Percentiles rank a stretch among this genome's conserved stretches.
Conservation (phyloP, 2,329 filamentous ascomycete species). For the Talaromyces sp. region DNA sequence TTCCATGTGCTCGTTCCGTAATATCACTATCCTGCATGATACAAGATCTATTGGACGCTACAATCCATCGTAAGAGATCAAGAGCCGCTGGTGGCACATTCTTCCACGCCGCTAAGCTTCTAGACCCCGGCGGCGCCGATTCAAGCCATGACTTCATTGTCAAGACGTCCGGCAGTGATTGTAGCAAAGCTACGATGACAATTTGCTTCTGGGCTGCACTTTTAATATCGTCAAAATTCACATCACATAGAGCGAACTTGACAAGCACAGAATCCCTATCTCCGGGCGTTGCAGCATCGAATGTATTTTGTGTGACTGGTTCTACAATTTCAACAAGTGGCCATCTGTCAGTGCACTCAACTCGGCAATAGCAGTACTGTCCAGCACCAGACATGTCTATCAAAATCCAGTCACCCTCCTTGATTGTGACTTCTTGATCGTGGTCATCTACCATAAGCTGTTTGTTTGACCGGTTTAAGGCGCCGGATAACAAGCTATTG, state of each 20-base stretch:
- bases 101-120: conserved; percentile 52
- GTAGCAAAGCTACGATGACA: conserved; percentile 34
- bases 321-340: conserved; percentile 42
- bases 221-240: conserved; percentile 40
- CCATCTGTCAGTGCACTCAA: conserved; percentile 45
- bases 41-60: conserved; percentile 83
- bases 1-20: conserved; percentile 6
- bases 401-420: conserved; percentile 53
- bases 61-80: conserved; percentile 76
- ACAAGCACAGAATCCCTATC: not conserved
- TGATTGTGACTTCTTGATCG: conserved; percentile 33
- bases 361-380: conserved; percentile 47
- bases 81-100: conserved; percentile 64
- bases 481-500: not conserved
- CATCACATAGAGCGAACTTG: conserved; percentile 33
- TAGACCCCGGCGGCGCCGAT: not conserved
- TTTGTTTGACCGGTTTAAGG: not conserved
- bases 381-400: conserved; percentile 22
- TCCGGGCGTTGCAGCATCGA: not conserved
- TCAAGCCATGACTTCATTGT: conserved; percentile 47
- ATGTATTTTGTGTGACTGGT: conserved; percentile 22
- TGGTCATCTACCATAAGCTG: not conserved
- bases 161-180: conserved; percentile 38
- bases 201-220: conserved; percentile 25
- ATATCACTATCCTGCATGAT: conserved; percentile 69